Evolutionary conservation across 495 filamentous ascomycete species (phyloP).

Genomic region (Neurospora pannonica): DNA sequence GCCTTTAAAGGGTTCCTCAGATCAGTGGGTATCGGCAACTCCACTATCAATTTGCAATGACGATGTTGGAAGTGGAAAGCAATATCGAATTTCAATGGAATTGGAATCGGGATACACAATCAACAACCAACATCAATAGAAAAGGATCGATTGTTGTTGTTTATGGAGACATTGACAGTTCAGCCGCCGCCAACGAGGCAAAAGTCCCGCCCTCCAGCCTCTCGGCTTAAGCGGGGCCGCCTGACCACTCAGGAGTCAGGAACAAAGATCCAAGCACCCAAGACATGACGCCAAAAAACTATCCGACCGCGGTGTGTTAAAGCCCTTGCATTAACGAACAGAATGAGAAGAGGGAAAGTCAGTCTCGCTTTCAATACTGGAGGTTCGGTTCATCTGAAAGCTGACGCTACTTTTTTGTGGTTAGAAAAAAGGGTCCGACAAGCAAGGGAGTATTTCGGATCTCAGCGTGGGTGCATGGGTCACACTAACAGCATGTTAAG

Average conservation of each 20-base stretch:
- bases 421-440: neutral
- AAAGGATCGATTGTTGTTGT: neutral
- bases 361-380: neutral
- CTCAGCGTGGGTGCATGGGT: neutral
- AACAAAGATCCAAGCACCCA: neutral
- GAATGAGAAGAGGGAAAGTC: neutral
- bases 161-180: neutral
- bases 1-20: neutral
- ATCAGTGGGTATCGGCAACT: neutral
- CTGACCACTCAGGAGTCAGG: neutral
- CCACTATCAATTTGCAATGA: neutral
- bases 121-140: neutral
- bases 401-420: neutral
- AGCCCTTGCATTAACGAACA: too few species aligned
- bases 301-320: neutral
- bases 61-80: neutral
- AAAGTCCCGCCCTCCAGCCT: neutral
- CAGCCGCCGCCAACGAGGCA: neutral
- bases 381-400: neutral
- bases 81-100: neutral
- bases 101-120: neutral
- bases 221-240: neutral
- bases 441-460: neutral
- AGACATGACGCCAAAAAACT: neutral
- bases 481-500: neutral